These are phyloP conservation scores for Telopea speciosissima DNA, from an alignment of 177 flowering plant genomes.

Conservation along the genomic window DNA sequence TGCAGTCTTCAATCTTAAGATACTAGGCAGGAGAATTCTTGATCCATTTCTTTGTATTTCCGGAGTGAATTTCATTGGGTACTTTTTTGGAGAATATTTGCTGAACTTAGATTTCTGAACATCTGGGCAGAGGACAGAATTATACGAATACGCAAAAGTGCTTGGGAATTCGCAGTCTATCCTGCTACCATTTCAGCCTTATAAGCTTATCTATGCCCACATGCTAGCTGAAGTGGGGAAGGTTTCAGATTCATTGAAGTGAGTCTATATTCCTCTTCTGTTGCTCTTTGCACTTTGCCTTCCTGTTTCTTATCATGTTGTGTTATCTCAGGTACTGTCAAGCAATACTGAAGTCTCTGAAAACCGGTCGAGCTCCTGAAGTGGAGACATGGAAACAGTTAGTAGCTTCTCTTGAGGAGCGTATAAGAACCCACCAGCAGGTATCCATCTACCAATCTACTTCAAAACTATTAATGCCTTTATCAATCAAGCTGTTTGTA, in stretches of 20 bases:
- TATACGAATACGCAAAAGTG: conserved; percentile 69
- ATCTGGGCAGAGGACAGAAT: conserved; percentile 63
- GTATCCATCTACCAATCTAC: conserved; percentile 8
- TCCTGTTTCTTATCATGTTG: background rate
- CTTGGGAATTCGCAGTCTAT: conserved; percentile 78
- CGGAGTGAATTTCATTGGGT: background rate
- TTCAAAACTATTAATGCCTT: background rate
- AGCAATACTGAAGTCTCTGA: conserved; percentile 23
- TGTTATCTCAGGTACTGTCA: conserved; percentile 28
- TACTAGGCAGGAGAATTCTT: background rate
- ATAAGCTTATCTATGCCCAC: conserved; percentile 74
- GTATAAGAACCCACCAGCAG: conserved; percentile 31
- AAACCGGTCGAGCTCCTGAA: conserved; percentile 31
- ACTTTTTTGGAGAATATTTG: background rate
- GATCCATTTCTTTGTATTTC: background rate
- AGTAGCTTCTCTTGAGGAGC: conserved; percentile 33
- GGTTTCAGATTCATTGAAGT: conserved; percentile 71
- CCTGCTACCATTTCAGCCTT: conserved; percentile 70
- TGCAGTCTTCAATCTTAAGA: background rate
- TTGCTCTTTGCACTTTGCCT: background rate
- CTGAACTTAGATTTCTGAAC: background rate
- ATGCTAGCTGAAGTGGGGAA: conserved; percentile 84
- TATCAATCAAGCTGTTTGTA: background rate
- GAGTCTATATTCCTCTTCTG: conserved; percentile 12
- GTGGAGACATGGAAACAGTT: conserved; percentile 23